These are phyloP conservation scores for Spergularia bocconei DNA, from an alignment of 148 eudicot species.

Conservation along the genomic window DNA sequence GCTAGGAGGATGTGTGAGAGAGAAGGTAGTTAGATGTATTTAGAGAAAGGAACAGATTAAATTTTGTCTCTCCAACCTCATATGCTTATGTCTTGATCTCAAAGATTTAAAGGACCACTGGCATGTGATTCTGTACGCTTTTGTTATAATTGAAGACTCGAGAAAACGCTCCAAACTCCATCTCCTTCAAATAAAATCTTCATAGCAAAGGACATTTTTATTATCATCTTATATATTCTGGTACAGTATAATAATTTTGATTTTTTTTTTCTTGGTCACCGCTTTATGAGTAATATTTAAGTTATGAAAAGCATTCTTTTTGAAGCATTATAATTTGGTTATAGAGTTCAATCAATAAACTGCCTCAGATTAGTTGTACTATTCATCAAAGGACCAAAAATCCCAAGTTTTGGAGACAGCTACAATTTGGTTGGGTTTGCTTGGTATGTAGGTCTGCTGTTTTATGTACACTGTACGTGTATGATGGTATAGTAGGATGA, in stretches of 20 bases:
- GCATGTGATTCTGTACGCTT: conserved; percentile 36
- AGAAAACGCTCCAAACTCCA: conserved; percentile 14
- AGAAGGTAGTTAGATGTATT: conserved; percentile 15
- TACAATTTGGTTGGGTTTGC: neutral
- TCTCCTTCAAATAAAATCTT: neutral
- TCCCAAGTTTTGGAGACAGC: conserved; percentile 10
- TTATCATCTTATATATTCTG: neutral
- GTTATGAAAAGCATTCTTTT: conserved; percentile 26
- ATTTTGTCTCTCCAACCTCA: neutral
- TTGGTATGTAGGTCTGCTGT: neutral
- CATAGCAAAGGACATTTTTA: conserved; percentile 12
- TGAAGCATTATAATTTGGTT: conserved; percentile 26
- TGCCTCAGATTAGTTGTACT: neutral
- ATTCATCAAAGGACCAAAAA: conserved; percentile 15
- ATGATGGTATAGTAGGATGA: too few relatives aligned
- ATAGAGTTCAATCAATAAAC: conserved; percentile 19
- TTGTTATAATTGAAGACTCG: conserved; percentile 33
- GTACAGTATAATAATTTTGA: neutral
- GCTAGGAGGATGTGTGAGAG: neutral
- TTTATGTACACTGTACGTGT: too few relatives aligned
- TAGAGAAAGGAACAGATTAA: conserved; percentile 26
- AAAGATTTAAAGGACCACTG: conserved; percentile 39
- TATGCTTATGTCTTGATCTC: conserved; percentile 32
- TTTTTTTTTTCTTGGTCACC: neutral
- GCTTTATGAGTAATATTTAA: conserved; percentile 21